Base-by-base conservation (phyloP, 495 filamentous ascomycete genomes). In the Tetracladium setigerum region DNA sequence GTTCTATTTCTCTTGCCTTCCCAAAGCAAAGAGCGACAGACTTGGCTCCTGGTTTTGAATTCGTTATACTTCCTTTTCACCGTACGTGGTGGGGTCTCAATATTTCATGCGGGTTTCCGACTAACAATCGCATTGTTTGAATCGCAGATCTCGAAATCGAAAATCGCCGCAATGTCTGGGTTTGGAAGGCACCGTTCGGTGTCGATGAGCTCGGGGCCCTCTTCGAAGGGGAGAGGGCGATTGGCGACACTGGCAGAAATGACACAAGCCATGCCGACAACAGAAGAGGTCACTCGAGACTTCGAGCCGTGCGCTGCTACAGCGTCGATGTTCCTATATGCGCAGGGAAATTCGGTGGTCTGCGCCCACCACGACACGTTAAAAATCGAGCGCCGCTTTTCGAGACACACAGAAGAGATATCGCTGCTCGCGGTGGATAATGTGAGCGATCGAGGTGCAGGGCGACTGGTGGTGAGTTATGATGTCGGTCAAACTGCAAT, bases 331-430 rank as follows among this genome's bases (percentile, higher is more conserved):
- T 86, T 95, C 52, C 76, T 96, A 27, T 95, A 89, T 63, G 78
- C 87, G 32, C 87, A 95, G 62, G 84, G 84, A 15, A 81, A 76
- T 46, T 72, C 77, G 18, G 79, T 96, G 41, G 68, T 92, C 13
- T 90, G 86, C 59, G 74, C 87, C 19, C 87, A 95, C 53, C 88
- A 96, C 65, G 94, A 98, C 62, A 95, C 84, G 10, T 66, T 97
- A 34, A 87, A 86, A 32, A 79, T 96, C 49, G 94, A 97, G 56
- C 77, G 90, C 37, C 76, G 86, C 4, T 98, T 97, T 62, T 79
- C 86, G 14, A 76, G 79, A 44, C 92, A 98, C 66, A 75, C 78
- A 36, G 87, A 95, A 42, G 81, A 90, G 49, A 80, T 98, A 13
- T 69, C 79, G 22, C 76, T 95, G 53, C 76, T 98, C 19, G 82